These are phyloP conservation scores for Cordyceps fumosorosea DNA, from an alignment of 2,329 filamentous ascomycete genomes.

Conservation along the genomic window DNA sequence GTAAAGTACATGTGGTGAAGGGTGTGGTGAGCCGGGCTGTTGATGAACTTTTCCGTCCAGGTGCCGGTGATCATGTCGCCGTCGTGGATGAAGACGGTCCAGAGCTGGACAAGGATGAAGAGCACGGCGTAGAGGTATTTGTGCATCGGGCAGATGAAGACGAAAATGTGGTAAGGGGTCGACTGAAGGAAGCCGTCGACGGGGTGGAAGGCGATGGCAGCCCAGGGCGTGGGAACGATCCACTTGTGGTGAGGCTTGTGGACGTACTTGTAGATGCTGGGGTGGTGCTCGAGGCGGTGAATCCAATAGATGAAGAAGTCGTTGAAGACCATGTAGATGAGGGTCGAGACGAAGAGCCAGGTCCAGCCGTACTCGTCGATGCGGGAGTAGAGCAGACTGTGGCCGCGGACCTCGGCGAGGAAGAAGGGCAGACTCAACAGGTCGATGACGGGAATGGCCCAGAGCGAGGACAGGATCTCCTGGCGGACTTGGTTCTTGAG, in stretches of 20 bases:
- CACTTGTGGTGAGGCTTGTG: conserved; percentile 45
- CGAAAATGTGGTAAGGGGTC: conserved; percentile 39
- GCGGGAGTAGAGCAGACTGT: conserved; percentile 35
- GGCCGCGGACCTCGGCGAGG: conserved; percentile 40
- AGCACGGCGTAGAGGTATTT: conserved; percentile 38
- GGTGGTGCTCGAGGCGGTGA: conserved; percentile 39
- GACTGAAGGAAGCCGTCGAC: conserved; percentile 40
- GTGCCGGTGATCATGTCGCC: conserved; percentile 43
- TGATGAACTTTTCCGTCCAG: conserved; percentile 40
- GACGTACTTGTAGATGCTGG: conserved; percentile 39
- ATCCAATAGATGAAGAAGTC: conserved; percentile 43
- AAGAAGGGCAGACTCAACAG: conserved; percentile 39
- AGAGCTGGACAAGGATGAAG: conserved; percentile 39
- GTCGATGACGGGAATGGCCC: conserved; percentile 37
- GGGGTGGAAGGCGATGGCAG: conserved; percentile 41
- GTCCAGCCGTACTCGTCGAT: conserved; percentile 33
- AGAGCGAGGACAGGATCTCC: conserved; percentile 37
- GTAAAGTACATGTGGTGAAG: conserved; percentile 45
- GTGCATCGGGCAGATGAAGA: conserved; percentile 40
- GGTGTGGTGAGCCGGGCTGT: conserved; percentile 42
- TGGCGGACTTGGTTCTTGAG: conserved; percentile 40
- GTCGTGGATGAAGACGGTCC: conserved; percentile 44
- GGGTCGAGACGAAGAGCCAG: conserved; percentile 32
- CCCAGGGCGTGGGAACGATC: conserved; percentile 42
- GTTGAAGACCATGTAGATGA: conserved; percentile 40